phyloP scores from a whole-genome alignment of 805 yeast species.

The Barnettozyma populi region DNA sequence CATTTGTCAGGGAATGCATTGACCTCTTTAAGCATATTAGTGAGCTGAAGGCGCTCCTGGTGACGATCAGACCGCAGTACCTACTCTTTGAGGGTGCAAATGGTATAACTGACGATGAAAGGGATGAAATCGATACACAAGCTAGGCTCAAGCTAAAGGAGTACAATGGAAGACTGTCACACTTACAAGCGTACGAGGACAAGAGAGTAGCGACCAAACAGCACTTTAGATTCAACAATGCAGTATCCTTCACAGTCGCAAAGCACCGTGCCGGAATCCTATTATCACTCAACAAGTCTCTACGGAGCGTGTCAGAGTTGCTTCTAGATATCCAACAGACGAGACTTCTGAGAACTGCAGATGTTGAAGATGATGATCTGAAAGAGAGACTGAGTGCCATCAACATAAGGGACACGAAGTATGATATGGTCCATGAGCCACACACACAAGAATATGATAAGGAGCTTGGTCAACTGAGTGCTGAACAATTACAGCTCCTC shows the following conservation, averaged over 20 bases:
- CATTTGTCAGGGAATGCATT: conserved; percentile 14
- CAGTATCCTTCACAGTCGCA: conserved; percentile 13
- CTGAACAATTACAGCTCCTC: conserved; percentile 53
- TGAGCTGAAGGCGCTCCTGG: conserved; percentile 26
- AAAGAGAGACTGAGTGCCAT: conserved; percentile 9
- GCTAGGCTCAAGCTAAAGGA: conserved; percentile 46
- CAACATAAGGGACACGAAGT: conserved; percentile 24
- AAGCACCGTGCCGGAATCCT: conserved; percentile 20
- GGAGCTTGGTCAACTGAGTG: conserved; percentile 26
- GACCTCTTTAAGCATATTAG: conserved; percentile 19
- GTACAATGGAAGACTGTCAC: conserved; percentile 44
- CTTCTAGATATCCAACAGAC: conserved; percentile 23
- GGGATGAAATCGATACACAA: conserved; percentile 52
- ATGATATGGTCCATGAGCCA: conserved; percentile 14
- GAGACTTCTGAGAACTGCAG: conserved; percentile 21
- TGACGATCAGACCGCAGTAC: conserved; percentile 25
- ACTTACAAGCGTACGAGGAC: conserved; percentile 46
- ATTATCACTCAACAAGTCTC: conserved; percentile 17
- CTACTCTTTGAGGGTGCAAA: conserved; percentile 13
- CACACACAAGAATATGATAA: conserved; percentile 21
- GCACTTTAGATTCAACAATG: conserved; percentile 14
- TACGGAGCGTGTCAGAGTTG: conserved; percentile 21
- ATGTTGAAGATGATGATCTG: conserved; percentile 18
- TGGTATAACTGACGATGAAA: conserved; percentile 39
- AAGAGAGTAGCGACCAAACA: conserved; percentile 31